phyloP scores from a whole-genome alignment of 768 basidiomycete species.

The Leccinellum luteum region DNA sequence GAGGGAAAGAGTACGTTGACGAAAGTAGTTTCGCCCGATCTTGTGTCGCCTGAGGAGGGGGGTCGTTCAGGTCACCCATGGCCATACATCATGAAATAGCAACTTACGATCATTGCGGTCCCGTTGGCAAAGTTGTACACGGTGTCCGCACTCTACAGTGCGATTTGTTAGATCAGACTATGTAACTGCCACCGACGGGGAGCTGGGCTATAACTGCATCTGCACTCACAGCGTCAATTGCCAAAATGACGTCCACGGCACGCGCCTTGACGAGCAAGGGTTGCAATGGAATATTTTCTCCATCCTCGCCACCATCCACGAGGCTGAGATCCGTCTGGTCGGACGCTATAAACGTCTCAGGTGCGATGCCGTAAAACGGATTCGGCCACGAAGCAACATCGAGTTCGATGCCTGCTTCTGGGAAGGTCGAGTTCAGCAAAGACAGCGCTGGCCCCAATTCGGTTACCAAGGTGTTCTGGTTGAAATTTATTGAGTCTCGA shows the following conservation, averaged over 20 bases:
- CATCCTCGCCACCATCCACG: slow-evolving; percentile 43
- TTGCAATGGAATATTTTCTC: slow-evolving; percentile 45
- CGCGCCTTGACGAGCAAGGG: slow-evolving; percentile 49
- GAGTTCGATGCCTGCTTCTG: slow-evolving; percentile 25
- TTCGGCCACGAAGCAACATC: slow-evolving; percentile 37
- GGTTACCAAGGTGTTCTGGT: slow-evolving; percentile 13
- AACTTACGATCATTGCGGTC: slow-evolving; percentile 26
- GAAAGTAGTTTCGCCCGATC: slow-evolving; percentile 40
- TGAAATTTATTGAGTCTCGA: not conserved
- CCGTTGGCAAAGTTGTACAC: slow-evolving; percentile 21
- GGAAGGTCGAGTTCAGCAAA: slow-evolving; percentile 20
- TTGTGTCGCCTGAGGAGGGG: slow-evolving; percentile 24
- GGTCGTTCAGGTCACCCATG: not conserved
- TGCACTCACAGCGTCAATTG: slow-evolving; percentile 41
- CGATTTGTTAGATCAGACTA: not conserved
- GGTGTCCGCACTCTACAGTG: not conserved
- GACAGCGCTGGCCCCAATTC: slow-evolving; percentile 11
- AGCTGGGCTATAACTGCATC: slow-evolving; percentile 1
- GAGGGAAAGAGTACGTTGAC: slow-evolving; percentile 33
- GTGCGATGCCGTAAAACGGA: slow-evolving; percentile 36
- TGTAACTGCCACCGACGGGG: not conserved
- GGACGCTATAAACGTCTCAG: slow-evolving; percentile 33
- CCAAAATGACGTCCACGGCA: slow-evolving; percentile 47
- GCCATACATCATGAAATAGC: not conserved
- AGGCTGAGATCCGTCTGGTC: slow-evolving; percentile 32